Evolutionary conservation across 2,329 filamentous ascomycete species (phyloP).

Genomic region (Xylariaceae sp.): DNA sequence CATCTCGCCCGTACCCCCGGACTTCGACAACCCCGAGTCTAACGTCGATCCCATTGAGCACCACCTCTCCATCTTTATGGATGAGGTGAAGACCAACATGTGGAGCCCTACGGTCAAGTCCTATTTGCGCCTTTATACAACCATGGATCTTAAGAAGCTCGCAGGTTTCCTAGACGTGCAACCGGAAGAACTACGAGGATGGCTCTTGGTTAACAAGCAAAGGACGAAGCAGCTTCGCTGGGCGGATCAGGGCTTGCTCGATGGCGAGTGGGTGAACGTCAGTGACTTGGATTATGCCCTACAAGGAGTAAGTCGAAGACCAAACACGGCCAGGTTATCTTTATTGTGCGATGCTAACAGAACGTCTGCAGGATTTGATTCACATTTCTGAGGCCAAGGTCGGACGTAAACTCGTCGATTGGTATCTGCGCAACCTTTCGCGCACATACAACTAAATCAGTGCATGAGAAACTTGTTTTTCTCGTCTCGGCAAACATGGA

Average conservation of each 20-base stretch:
- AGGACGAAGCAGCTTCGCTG: constrained; percentile 94
- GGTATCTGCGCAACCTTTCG: constrained; percentile 96
- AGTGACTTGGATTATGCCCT: constrained; percentile 97
- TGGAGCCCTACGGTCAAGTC: constrained; percentile 97
- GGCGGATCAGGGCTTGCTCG: constrained; percentile 83
- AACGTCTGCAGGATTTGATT: constrained; percentile 70
- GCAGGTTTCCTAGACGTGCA: constrained; percentile 95
- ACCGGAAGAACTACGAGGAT: constrained; percentile 90
- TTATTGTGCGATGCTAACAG: constrained; percentile 23
- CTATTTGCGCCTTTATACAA: constrained; percentile 98
- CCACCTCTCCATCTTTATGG: constrained; percentile 97
- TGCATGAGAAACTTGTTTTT: constrained; percentile 10
- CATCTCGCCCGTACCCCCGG: constrained; percentile 93
- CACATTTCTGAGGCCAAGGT: constrained; percentile 99
- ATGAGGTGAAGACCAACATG: constrained; percentile 99
- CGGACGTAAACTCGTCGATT: constrained; percentile 93
- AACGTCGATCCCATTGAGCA: constrained; percentile 98
- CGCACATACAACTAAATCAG: constrained; percentile 72
- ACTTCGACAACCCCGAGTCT: constrained; percentile 94
- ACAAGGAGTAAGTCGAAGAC: constrained; percentile 71
- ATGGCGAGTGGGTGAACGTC: constrained; percentile 88
- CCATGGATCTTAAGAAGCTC: constrained; percentile 98
- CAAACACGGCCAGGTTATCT: background rate
- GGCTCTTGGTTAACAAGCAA: constrained; percentile 97
- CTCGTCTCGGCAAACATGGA: constrained; percentile 17